Base-by-base conservation (phyloP, 2,329 filamentous ascomycete genomes). In the Calonectria pseudoturangicola region DNA sequence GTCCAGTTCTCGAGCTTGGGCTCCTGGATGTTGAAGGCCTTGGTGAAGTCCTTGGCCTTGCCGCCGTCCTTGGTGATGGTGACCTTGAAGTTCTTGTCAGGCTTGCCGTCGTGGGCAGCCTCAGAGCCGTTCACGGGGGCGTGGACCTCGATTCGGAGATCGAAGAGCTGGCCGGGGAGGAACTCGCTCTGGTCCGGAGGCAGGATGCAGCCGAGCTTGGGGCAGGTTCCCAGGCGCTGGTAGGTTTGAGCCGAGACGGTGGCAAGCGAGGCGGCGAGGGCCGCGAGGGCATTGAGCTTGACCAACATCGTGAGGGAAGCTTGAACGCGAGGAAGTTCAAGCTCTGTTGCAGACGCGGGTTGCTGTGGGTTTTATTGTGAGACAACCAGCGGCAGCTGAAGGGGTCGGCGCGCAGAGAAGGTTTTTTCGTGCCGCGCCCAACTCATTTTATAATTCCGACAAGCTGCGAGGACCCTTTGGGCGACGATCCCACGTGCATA, bases 41-140 rank as follows among this genome's bases (percentile, higher is more conserved):
- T 85, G 18, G 92, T 87, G 48, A 92, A 91, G 70, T 88, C 85
- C 81, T 90, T 85, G 30, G 89, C 82, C 71, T 85, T 81, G 64
- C 84, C 84, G 51, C 89, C 91, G 68, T 91, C 89, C 85, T 94
- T 95, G 71, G 88, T 86, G 77, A 97, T 93, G 68, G 92, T 93
- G 79, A 94, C 92, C 51, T 90, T 93, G 87, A 97, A 97, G 65
- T 91, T 88, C 80, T 93, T 89, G 82, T 97, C 94, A 16, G 94
- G 92, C 76, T 90, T 88, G 72, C 91, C 91, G 70, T 90, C 84
- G 76, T 92, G 90, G 73, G 91, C 94, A n/a, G 92, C 92, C 84
- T 97, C 94, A 45, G 93, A 94, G 76, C 95, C 94, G 83, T 97
- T 97, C 81, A 93, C 88, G 7, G 94, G 94, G 12, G 94, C 93